Evolutionary conservation across 441 rosid genomes (phyloP), one percentile per base, ranked within the genome.

Genomic region (Gossypium gossypioides): DNA sequence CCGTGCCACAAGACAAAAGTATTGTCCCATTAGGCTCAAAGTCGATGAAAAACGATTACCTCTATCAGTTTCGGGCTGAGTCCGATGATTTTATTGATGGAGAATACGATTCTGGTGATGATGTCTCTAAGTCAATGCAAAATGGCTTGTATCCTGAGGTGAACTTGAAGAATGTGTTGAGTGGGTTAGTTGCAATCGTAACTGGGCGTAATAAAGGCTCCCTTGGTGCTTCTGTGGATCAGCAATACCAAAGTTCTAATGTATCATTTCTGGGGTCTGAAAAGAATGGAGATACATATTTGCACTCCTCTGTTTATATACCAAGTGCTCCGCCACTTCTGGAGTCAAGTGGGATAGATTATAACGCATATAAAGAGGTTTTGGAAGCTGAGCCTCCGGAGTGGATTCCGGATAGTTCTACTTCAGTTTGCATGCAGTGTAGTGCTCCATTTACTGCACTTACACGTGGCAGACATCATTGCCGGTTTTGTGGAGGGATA

Each of bases 321-420:
- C 99, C 98, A 0, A 95, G 97, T 80, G 99, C 99, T 0, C 99
- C 98, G 0, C 99, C 98, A 6, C 97, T 95, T 62, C 74, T 88
- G 29, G 96, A 88, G 75, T 84, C 92, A 0, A 82, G 66, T 72
- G 86, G 88, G 74, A 82, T 81, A 48, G 83, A 84, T 51, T 86
- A 84, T 71, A 77, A 67, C 75, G 89, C 83, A 18, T 83, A 87
- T 71, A 87, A 85, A 76, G 88, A 84, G 65, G 78, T 92, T 52
- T 80, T 95, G 72, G 98, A 88, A 74, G 90, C 91, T 34, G 98
- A 95, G 48, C 97, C 99, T 24, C 97, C 96, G 0, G 91, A 95
- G 57, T 95, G 99, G 99, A 85, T 89, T 27, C 92, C 97, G 0
- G 99, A 95, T 83, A 95, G 98, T 75, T 85, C 93, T 37, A 74